Base-by-base conservation (phyloP, 225 moss, liverwort and hornwort species). In the Anthoceros angustus region DNA sequence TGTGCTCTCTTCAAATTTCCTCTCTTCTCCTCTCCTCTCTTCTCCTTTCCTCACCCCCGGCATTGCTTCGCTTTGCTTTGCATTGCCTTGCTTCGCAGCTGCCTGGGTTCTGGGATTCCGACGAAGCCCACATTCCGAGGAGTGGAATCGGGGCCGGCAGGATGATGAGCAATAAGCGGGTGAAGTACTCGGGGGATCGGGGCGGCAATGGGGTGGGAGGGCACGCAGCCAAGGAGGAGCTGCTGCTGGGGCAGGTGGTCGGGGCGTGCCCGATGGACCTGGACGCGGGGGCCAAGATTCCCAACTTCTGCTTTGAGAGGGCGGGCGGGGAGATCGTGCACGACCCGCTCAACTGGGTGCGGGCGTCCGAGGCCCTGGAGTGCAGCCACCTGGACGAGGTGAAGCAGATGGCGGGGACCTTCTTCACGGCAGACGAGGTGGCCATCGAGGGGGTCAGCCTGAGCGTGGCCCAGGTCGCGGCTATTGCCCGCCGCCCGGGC, bases 311-410 rank as follows among this genome's bases (percentile, higher is more conserved):
- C 45, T 46, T 46, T 46, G 45, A 46, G 45, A 11, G 45, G 45
- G 45, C 45, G 12, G 45, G 45, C 12, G 45, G 45, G 45, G 45
- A 46, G 45, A 46, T 46, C 16, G 45, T 46, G 45, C 45, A 46
- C 45, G 45, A 46, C 45, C 45, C 45, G 12, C 45, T 46, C 45
- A 46, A 46, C 45, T 46, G 45, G 45, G 45, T 46, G 45, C 45
- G 45, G 12, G 5, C 45, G 12, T 46, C 45, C 12, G 45, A 46
- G 45, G 45, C 45, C 16, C 6, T 46, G 45, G 45, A 46, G 45
- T 46, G 12, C 12, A 46, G 45, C 45, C 45, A 46, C 16, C 16
- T 46, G 45, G 45, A 46, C 45, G 45, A 46, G 45, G 45, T 46
- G 45, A 46, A 46, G 45, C 45, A 46, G 16, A 46, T 46, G 45